Evolutionary conservation across 192 early-diverging fungal species (phyloP).

Genomic region (Podila minutissima): DNA sequence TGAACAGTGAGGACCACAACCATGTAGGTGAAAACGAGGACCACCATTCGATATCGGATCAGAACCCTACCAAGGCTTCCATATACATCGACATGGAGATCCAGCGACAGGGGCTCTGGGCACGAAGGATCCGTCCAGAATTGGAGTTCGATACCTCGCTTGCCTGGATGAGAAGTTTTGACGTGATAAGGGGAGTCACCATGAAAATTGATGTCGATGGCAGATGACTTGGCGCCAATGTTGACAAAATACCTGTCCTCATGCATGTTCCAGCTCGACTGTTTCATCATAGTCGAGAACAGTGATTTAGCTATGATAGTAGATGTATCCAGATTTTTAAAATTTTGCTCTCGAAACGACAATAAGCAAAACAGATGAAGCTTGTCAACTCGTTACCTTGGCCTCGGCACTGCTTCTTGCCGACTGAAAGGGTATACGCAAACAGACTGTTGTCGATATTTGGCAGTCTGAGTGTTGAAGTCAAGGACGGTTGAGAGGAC

Average conservation of each 20-base stretch:
- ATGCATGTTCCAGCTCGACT: constrained; percentile 64
- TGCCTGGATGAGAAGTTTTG: constrained; percentile 13
- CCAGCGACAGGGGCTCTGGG: constrained; percentile 51
- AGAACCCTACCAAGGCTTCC: constrained; percentile 74
- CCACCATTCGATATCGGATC: constrained; percentile 76
- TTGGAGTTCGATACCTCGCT: constrained; percentile 55
- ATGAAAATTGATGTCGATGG: constrained; percentile 60
- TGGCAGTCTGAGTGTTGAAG: constrained; percentile 56
- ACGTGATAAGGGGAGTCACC: constrained; percentile 58
- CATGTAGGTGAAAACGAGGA: constrained; percentile 73
- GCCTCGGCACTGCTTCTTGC: constrained; percentile 42
- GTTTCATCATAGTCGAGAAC: constrained; percentile 61
- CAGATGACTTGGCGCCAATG: constrained; percentile 16
- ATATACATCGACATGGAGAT: constrained; percentile 70
- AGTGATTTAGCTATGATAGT: neutral
- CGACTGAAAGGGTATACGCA: constrained; percentile 61
- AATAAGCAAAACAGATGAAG: too few species aligned
- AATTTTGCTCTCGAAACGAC: too few species aligned
- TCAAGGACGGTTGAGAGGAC: constrained; percentile 26
- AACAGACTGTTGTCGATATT: constrained; percentile 62
- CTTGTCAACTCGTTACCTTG: constrained; percentile 1
- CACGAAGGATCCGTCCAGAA: constrained; percentile 68
- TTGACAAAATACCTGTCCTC: constrained; percentile 66
- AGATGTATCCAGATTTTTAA: too few species aligned
- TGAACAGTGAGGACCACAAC: constrained; percentile 65